Percentiles rank a stretch among this genome's conserved stretches.
These are phyloP conservation scores for Candida dubliniensis DNA, from an alignment of 1,139 yeast species.

Conservation along the genomic window DNA sequence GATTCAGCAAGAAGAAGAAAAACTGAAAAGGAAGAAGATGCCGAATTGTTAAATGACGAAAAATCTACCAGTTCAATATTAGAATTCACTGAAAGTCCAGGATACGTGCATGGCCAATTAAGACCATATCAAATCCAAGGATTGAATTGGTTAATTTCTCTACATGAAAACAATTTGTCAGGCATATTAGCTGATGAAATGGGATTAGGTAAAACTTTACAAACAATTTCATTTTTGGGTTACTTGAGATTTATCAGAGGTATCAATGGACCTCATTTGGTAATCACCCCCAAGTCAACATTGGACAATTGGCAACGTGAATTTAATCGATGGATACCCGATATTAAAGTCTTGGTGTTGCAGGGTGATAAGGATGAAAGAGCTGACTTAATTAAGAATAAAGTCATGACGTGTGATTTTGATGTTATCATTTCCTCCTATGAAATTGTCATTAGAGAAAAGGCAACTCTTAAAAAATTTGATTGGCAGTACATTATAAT, in stretches of 20 bases:
- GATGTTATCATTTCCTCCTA: constrained; percentile 75
- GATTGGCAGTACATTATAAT: constrained; percentile 75
- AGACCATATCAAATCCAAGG: constrained; percentile 93
- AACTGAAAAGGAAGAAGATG: constrained; percentile 71
- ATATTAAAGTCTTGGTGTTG: constrained; percentile 62
- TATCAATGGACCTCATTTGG: constrained; percentile 70
- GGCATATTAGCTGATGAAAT: constrained; percentile 97
- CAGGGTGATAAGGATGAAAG: constrained; percentile 76
- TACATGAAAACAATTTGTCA: constrained; percentile 79
- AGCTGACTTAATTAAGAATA: constrained; percentile 48
- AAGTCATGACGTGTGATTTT: constrained; percentile 60
- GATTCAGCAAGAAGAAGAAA: constrained; percentile 48
- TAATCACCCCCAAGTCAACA: constrained; percentile 77
- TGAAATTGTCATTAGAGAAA: constrained; percentile 76
- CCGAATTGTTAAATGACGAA: constrained; percentile 60
- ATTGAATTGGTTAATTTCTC: constrained; percentile 83
- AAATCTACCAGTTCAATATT: constrained; percentile 42
- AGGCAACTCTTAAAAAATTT: constrained; percentile 59
- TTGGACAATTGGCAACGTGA: constrained; percentile 81
- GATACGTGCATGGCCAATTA: constrained; percentile 59
- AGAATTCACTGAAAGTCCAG: constrained; percentile 67
- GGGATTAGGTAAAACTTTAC: constrained; percentile 97
- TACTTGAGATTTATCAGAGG: constrained; percentile 61
- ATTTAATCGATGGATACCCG: constrained; percentile 78
- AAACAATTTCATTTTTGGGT: constrained; percentile 83